phyloP scores from a whole-genome alignment of 1,284 basidiomycete genomes.

The Cerioporus squamosus region DNA sequence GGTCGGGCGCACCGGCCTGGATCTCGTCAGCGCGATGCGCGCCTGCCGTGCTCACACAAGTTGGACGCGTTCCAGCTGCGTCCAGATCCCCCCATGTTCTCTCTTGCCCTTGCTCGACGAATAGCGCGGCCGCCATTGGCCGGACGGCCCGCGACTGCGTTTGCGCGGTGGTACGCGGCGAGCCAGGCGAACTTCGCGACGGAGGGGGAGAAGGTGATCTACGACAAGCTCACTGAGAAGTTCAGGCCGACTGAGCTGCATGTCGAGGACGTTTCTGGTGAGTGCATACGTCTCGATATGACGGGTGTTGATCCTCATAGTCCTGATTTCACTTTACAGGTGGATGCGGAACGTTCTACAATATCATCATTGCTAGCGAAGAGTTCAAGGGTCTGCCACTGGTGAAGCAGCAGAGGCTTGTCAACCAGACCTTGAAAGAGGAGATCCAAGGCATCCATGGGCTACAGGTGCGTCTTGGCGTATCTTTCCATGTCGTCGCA shows the following conservation, averaged over 20 bases:
- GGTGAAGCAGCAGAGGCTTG: slow-evolving; percentile 94
- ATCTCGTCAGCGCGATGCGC: background rate
- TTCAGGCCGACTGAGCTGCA: slow-evolving; percentile 79
- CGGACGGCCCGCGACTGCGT: slow-evolving; percentile 2
- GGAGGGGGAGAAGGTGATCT: slow-evolving; percentile 74
- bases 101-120: slow-evolving; percentile 32
- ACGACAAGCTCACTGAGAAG: slow-evolving; percentile 70
- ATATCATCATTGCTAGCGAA: slow-evolving; percentile 86
- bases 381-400: slow-evolving; percentile 87
- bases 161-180: slow-evolving; percentile 15
- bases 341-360: slow-evolving; percentile 96
- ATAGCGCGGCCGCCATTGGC: slow-evolving; percentile 24
- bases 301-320: too few relatives aligned
- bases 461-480: slow-evolving; percentile 70
- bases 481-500: background rate
- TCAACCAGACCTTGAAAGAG: slow-evolving; percentile 86
- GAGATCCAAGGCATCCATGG: slow-evolving; percentile 95
- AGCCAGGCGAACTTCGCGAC: slow-evolving; percentile 33
- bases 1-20: background rate
- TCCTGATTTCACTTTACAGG: too few relatives aligned
- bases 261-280: slow-evolving; percentile 91
- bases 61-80: slow-evolving; percentile 16
- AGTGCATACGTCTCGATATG: too few relatives aligned
- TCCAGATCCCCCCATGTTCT: slow-evolving; percentile 31
- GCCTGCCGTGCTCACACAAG: background rate